Conservation (phyloP, 176 grass and related monocot genomes). For the Triticum dicoccoides region DNA sequence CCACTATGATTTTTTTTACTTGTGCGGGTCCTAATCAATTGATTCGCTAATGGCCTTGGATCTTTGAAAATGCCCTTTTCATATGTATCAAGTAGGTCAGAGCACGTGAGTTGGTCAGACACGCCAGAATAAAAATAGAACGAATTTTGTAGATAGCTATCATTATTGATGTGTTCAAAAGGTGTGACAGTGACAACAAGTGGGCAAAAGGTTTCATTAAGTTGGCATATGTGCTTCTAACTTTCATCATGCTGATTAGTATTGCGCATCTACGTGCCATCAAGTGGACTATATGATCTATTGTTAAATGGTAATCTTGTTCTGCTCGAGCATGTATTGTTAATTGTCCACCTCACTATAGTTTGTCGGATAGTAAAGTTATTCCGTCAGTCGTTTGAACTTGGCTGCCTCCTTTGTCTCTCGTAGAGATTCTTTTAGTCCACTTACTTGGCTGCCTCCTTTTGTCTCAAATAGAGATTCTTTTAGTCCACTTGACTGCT, state of each 20-base stretch:
- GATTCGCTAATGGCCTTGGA: not conserved
- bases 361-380: not conserved
- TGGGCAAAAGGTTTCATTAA: not conserved
- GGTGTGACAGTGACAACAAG: too few species aligned
- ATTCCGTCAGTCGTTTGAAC: not conserved
- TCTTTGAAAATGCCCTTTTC: not conserved
- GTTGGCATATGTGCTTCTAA: too few species aligned
- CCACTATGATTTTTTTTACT: not conserved
- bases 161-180: too few species aligned
- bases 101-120: not conserved
- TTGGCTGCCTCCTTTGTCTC: not conserved
- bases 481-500: not conserved
- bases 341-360: too few species aligned
- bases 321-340: too few species aligned
- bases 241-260: too few species aligned
- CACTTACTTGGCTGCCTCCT: not conserved
- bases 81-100: not conserved
- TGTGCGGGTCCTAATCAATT: not conserved
- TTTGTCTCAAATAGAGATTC: not conserved
- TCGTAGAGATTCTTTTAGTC: not conserved
- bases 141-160: too few species aligned
- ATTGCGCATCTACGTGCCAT: too few species aligned
- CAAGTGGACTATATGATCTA: too few species aligned
- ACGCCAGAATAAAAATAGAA: too few species aligned
- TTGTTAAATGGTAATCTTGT: too few species aligned